These are phyloP conservation scores for Sistotremastrum suecicum DNA, from an alignment of 768 basidiomycete species.

Conservation along the genomic window DNA sequence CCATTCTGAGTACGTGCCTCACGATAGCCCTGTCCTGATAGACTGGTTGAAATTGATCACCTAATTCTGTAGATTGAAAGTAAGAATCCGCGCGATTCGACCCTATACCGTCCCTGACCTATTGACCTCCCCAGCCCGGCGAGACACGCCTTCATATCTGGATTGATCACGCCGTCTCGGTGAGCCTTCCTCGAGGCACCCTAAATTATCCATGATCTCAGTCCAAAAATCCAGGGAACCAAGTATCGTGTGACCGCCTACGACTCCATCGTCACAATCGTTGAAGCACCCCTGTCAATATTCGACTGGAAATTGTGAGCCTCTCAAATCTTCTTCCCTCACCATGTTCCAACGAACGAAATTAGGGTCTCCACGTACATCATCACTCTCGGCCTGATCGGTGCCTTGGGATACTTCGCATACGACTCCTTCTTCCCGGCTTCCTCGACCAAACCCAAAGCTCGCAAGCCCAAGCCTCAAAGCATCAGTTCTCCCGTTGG, in stretches of 20 bases:
- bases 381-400: constrained; percentile 48
- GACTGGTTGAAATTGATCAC: no score
- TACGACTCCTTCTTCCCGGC: constrained; percentile 55
- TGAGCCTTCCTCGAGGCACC: background rate
- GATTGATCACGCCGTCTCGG: constrained; percentile 43
- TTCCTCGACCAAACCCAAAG: constrained; percentile 31
- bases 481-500: constrained; percentile 41
- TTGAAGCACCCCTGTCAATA: constrained; percentile 65
- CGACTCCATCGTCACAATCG: constrained; percentile 63
- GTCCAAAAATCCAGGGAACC: constrained; percentile 26
- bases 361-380: constrained; percentile 54
- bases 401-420: constrained; percentile 47
- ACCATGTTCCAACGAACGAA: constrained; percentile 1
- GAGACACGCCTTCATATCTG: constrained; percentile 62
- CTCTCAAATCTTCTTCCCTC: background rate
- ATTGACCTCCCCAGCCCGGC: constrained; percentile 36
- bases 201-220: background rate
- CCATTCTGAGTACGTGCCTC: constrained; percentile 59
- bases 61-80: constrained; percentile 3
- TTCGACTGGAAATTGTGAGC: constrained; percentile 73
- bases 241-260: constrained; percentile 53
- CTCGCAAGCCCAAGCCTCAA: constrained; percentile 29
- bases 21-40: background rate
- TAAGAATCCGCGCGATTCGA: background rate
- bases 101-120: background rate